Conservation (phyloP, 2,329 filamentous ascomycete genomes). For the Xenoacremonium recifei region DNA sequence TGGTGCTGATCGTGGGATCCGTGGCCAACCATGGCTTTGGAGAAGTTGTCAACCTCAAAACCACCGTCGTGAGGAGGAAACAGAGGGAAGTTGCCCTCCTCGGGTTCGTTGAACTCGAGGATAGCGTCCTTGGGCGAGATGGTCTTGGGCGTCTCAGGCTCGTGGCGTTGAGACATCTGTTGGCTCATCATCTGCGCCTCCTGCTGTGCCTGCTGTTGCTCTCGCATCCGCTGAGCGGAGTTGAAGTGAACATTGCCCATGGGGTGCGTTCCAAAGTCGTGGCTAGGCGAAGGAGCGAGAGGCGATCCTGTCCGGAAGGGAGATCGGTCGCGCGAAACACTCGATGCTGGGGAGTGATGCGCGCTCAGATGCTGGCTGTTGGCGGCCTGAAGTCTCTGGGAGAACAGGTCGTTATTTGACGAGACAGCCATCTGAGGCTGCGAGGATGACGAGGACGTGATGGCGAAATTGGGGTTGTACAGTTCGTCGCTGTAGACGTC, state of each 20-base stretch:
- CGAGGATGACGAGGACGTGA: conserved; percentile 55
- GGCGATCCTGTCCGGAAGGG: conserved; percentile 76
- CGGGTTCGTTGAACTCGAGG: conserved; percentile 76
- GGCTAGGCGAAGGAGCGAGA: conserved; percentile 46
- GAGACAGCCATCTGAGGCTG: conserved; percentile 49
- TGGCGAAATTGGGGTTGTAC: conserved; percentile 68
- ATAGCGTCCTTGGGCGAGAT: conserved; percentile 94
- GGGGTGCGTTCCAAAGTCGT: conserved; percentile 38
- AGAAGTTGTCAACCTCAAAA: conserved; percentile 41
- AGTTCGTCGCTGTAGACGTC: conserved; percentile 83
- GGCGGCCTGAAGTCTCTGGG: conserved; percentile 74
- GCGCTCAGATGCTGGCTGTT: conserved; percentile 71
- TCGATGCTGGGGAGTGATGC: conserved; percentile 47
- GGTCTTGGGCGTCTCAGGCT: conserved; percentile 66
- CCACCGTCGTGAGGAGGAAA: conserved; percentile 62
- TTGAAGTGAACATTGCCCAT: conserved; percentile 36
- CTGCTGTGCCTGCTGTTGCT: conserved; percentile 60
- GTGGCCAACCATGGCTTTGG: conserved; percentile 30
- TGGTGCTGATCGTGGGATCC: conserved; percentile 17
- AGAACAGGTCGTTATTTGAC: conserved; percentile 59
- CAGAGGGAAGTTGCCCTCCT: conserved; percentile 68
- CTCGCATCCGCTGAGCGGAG: conserved; percentile 58
- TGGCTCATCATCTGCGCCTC: conserved; percentile 49
- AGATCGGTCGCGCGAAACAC: conserved; percentile 64
- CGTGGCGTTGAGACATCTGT: conserved; percentile 37